A percentile compares a stretch with the other conserved stretches of the same genome.
phyloP scores from a whole-genome alignment of 2,329 filamentous ascomycete species.

The Penicillium vulpinum region DNA sequence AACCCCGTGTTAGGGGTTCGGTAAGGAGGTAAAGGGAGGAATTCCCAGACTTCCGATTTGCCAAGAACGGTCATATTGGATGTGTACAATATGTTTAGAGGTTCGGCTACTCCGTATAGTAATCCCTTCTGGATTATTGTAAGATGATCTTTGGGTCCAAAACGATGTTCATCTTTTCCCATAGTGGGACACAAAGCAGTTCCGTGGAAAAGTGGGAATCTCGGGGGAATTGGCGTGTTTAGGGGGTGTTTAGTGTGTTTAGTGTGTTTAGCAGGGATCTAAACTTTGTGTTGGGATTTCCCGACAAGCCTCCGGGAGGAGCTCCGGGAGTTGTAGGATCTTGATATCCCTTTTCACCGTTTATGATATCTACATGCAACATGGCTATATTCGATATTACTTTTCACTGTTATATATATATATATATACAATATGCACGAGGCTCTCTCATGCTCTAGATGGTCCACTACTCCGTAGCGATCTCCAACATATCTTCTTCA shows the following conservation, averaged over 20 bases:
- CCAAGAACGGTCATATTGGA: neutral
- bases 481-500: neutral
- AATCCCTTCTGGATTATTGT: neutral
- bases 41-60: slow-evolving; percentile 18
- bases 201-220: neutral
- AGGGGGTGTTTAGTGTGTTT: too few species aligned
- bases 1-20: slow-evolving; percentile 5
- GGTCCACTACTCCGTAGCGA: neutral
- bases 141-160: slow-evolving; percentile 5
- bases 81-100: neutral
- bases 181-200: slow-evolving; percentile 1
- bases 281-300: slow-evolving; percentile 1
- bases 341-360: neutral
- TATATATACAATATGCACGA: neutral
- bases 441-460: neutral
- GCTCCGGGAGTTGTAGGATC: neutral
- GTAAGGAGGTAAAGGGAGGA: slow-evolving; percentile 3
- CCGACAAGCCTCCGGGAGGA: neutral
- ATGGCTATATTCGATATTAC: too few species aligned
- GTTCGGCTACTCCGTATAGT: neutral
- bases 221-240: slow-evolving; percentile 1
- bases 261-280: slow-evolving; percentile 3
- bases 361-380: too few species aligned
- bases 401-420: neutral
- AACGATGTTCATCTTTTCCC: slow-evolving; percentile 5